Percentiles rank a stretch among this genome's conserved stretches.
Conservation (phyloP, 1,284 basidiomycete genomes). For the Sporisorium exsertum region DNA sequence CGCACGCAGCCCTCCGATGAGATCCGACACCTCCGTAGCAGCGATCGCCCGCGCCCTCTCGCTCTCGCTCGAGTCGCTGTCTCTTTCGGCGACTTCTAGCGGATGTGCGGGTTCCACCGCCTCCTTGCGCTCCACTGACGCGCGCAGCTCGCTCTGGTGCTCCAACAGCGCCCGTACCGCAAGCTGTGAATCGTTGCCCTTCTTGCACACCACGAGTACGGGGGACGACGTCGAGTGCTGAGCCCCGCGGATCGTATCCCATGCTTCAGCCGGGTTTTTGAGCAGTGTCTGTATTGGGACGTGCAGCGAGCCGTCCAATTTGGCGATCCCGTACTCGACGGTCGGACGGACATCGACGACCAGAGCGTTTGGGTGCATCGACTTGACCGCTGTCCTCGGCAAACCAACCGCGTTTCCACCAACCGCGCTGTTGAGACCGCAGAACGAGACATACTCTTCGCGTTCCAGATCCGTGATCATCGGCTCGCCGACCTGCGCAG, state of each 20-base stretch:
- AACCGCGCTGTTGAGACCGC: conserved; percentile 43
- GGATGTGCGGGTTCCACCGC: conserved; percentile 12
- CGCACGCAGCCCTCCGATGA: conserved; percentile 55
- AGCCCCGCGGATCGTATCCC: conserved; percentile 59
- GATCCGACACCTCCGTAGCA: conserved; percentile 71
- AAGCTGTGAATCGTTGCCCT: conserved; percentile 67
- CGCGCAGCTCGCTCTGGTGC: conserved; percentile 80
- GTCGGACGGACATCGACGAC: conserved; percentile 86
- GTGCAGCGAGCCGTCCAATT: conserved; percentile 79
- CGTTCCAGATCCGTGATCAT: conserved; percentile 52
- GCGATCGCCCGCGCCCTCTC: conserved; percentile 84
- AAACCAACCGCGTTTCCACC: conserved; percentile 71
- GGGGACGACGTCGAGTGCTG: not conserved
- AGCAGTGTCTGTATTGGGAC: conserved; percentile 77
- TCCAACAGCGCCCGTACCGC: conserved; percentile 16
- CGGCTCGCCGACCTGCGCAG: conserved; percentile 21
- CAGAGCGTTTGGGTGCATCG: conserved; percentile 69
- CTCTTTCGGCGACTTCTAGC: not conserved
- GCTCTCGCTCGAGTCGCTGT: not conserved
- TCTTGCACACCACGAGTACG: conserved; percentile 39
- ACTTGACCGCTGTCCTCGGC: conserved; percentile 73
- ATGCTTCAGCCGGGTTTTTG: conserved; percentile 73
- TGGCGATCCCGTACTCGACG: conserved; percentile 88
- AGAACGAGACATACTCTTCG: conserved; percentile 64
- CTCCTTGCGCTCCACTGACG: not conserved